Conservation (phyloP, 1,284 basidiomycete genomes). For the Malassezia japonica region DNA sequence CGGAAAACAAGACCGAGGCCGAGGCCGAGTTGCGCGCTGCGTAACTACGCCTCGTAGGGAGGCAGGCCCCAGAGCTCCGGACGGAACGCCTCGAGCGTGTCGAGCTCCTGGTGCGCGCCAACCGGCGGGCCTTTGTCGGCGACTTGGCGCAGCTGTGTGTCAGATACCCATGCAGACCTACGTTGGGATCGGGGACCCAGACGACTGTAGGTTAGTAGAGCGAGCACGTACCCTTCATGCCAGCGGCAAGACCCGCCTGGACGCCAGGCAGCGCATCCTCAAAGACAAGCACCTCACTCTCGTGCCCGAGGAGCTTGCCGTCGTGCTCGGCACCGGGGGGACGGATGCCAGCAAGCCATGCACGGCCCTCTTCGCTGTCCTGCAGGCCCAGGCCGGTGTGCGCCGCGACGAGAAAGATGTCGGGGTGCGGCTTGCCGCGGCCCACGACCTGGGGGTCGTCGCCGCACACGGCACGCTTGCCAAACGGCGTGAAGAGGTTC, state of each 20-base stretch:
- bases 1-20: not conserved
- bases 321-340: slow-evolving; percentile 33
- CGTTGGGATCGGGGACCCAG: slow-evolving; percentile 43
- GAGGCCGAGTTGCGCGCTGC: slow-evolving; percentile 12
- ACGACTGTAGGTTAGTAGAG: slow-evolving; percentile 23
- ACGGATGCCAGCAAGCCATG: slow-evolving; percentile 21
- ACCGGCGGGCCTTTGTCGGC: slow-evolving; percentile 19
- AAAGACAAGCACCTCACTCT: slow-evolving; percentile 44
- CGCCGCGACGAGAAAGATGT: slow-evolving; percentile 47
- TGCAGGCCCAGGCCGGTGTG: slow-evolving; percentile 28
- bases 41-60: slow-evolving; percentile 23
- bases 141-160: slow-evolving; percentile 4
- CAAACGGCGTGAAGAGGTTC: slow-evolving; percentile 37
- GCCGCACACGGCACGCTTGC: slow-evolving; percentile 37
- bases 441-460: slow-evolving; percentile 32
- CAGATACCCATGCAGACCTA: slow-evolving; percentile 12
- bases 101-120: slow-evolving; percentile 34
- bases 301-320: slow-evolving; percentile 23
- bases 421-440: slow-evolving; percentile 45
- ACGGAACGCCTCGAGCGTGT: slow-evolving; percentile 38
- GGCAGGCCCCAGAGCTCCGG: slow-evolving; percentile 43
- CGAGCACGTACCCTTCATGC: slow-evolving; percentile 37
- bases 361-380: slow-evolving; percentile 17
- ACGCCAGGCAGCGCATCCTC: slow-evolving; percentile 48
- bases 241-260: slow-evolving; percentile 37